Percentiles rank a stretch among this genome's conserved stretches.
Conservation (phyloP, 2,329 filamentous ascomycete species). For the Nemania abortiva region DNA sequence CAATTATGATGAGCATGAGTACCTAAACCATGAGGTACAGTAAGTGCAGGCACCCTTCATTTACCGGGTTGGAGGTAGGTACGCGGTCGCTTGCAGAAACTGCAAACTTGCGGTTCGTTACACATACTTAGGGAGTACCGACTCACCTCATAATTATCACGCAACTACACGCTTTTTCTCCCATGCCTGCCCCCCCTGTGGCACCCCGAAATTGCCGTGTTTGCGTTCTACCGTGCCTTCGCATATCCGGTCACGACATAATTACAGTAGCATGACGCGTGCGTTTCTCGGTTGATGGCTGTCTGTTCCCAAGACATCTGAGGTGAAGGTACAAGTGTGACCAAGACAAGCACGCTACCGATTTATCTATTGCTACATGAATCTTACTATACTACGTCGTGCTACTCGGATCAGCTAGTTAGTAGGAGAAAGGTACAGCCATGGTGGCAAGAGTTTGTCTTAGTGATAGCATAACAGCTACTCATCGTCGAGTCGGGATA, state of each 20-base stretch:
- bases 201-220: background rate
- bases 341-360: background rate
- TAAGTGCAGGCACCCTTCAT: conserved; percentile 12
- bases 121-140: background rate
- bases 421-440: background rate
- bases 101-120: background rate
- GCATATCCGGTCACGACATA: background rate
- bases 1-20: background rate
- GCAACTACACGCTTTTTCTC: background rate
- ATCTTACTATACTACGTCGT: background rate
- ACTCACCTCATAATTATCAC: no score
- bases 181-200: background rate
- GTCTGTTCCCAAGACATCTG: background rate
- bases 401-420: background rate
- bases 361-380: background rate
- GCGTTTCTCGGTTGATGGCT: background rate
- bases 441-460: background rate
- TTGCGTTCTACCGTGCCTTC: no score
- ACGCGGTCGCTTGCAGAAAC: background rate
- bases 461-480: background rate
- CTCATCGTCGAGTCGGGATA: no score
- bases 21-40: conserved; percentile 12
- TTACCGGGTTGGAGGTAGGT: background rate
- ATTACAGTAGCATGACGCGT: background rate
- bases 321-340: background rate